A percentile compares a stretch with the other conserved stretches of the same genome.
phyloP scores from a whole-genome alignment of 345 rosid species.

The Lenwebbia sp. region DNA sequence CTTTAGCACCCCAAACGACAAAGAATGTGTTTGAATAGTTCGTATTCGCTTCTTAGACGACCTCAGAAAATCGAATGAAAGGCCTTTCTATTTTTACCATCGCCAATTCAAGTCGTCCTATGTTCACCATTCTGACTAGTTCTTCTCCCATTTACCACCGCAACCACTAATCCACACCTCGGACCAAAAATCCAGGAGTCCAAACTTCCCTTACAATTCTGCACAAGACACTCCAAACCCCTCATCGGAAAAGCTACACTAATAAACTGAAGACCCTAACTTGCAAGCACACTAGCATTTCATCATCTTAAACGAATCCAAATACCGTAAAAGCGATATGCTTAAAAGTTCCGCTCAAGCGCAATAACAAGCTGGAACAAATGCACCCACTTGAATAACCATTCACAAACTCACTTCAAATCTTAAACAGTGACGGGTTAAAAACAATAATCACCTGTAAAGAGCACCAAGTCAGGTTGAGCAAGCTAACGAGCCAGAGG shows the following conservation, averaged over 20 bases:
- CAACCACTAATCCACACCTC: background rate
- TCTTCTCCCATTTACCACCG: background rate
- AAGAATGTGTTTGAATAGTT: background rate
- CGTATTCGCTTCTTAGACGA: background rate
- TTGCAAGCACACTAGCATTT: background rate
- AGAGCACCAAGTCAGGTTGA: slow-evolving; percentile 77
- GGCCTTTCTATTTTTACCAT: background rate
- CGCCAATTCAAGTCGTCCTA: background rate
- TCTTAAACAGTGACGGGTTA: background rate
- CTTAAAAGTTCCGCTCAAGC: background rate
- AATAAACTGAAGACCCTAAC: background rate
- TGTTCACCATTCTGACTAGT: background rate
- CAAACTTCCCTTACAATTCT: background rate
- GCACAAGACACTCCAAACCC: background rate
- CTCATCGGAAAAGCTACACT: background rate
- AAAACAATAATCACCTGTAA: background rate
- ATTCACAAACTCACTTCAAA: background rate
- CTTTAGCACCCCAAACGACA: background rate
- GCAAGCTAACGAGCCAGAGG: slow-evolving; percentile 88
- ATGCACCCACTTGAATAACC: background rate
- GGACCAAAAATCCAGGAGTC: background rate
- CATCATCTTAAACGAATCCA: background rate
- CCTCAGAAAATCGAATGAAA: background rate
- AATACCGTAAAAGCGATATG: background rate
- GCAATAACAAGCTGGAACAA: background rate